Evolutionary conservation across 306 rosid genomes (phyloP), one percentile per base, ranked within the genome.

Genomic region (Albizia julibrissin): DNA sequence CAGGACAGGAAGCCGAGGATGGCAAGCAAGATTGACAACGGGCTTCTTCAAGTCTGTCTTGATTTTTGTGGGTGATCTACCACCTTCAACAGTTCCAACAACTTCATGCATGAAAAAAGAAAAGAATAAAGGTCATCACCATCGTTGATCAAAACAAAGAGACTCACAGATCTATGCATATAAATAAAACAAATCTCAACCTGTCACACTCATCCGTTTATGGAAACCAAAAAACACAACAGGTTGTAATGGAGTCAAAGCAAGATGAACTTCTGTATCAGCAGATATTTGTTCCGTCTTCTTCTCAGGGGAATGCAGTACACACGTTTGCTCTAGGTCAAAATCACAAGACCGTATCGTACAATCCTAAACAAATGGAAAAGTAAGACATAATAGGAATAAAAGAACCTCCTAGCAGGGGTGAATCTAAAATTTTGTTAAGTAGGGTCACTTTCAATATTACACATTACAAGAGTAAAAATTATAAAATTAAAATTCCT

Each of bases 41-140:
- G 99, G 97, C 83, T 93, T 96, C 91, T 96, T 96, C 90, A 96
- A 82, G 85, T 96, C 99, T 81, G 99, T 85, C 89, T 96, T 96
- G 80, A 96, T 93, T 86, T 93, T 96, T 81, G 99, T 96, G 24
- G 99, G 99, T 8, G 89, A 87, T 83, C 96, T 90, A 66, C 99
- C 99, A 4, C 99, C 99, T 90, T 96, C 99, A 75, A 96, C 90
- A 56, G 98, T 93, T 82, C 99, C 99, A 87, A 96, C 99, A 89
- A 93, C 99, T 96, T 83, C 89, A 85, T 82, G 81, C 82, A 82
- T 80, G 76, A 80, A 84, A 72, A 82, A 13, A 26, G 13, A 72
- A 65, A 83, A 82, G 34, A 79, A 58, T 61, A 59, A 66, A 78
- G 56, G 54, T 64, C 31, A 24, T 76, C 64, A 69, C 42, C 49